Base-by-base conservation (phyloP, 169 alveolate species). In the Plasmodium knowlesi region DNA sequence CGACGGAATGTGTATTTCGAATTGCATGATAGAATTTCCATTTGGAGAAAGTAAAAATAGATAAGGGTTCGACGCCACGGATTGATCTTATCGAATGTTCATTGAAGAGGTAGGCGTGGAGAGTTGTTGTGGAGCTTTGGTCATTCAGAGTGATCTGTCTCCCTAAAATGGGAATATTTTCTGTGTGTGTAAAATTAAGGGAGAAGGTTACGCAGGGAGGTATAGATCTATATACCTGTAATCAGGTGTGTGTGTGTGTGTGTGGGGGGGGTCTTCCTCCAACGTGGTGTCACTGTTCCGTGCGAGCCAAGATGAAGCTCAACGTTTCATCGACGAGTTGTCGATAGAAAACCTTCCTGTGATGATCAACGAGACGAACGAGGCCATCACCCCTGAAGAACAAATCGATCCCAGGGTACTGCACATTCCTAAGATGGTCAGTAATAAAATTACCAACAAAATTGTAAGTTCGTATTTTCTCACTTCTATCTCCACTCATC, bases 391-490 rank as follows among this genome's bases (percentile, higher is more conserved):
- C 93, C 46, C 76, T 85, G 61, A 85, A 85, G 70, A 85, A 85
- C 6, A 53, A 54, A 2, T 85, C 81, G 9, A 85, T 85, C 9
- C 46, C 83, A 22, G 85, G 67, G 54, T 73, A 85, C 67, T 85
- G 86, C 14, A 46, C 73, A 85, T 85, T 85, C n/a, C 82, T 73
- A 2, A 85, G 80, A 89, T 98, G 99, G 92, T 98, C 99, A 6
- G 98, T 97, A n/a, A 98, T 97, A 81, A 98, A 79, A 71, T 97
- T 96, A n/a, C 96, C 94, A 1, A 97, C 97, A 84, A 97, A 98
- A 76, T 98, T 98, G 84, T 97, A 98, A n/a, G 99, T 97, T 43
- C 99, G 84, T 32, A 98, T 97, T 86, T 97, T 97, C 57, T 98
- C 98, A 83, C 98, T 96, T 79, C 98, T 57, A 84, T 97, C 98